These are phyloP conservation scores for Kuraishia cidri DNA, from an alignment of 805 yeast species.

Conservation along the genomic window DNA sequence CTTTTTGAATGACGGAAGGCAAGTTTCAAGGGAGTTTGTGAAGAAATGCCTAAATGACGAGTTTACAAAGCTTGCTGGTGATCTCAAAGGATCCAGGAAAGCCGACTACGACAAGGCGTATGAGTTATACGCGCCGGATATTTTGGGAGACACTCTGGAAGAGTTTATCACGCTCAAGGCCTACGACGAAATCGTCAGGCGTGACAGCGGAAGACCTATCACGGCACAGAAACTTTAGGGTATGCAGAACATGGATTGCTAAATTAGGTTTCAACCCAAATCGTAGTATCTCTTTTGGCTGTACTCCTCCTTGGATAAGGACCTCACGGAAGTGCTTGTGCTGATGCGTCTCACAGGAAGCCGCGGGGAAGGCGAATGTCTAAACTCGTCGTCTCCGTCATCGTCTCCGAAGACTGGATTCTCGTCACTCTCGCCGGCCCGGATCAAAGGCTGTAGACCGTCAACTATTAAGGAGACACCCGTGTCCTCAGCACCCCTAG, in stretches of 20 bases:
- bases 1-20: constrained; percentile 36
- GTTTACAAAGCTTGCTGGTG: constrained; percentile 36
- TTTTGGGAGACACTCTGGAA: constrained; percentile 49
- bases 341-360: too few relatives aligned
- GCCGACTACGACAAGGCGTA: constrained; percentile 46
- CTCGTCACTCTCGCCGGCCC: too few relatives aligned
- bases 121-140: constrained; percentile 52
- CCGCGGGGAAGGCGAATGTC: too few relatives aligned
- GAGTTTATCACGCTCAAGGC: constrained; percentile 62
- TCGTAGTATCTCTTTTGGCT: too few relatives aligned
- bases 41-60: constrained; percentile 45
- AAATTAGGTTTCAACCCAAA: too few relatives aligned
- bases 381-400: too few relatives aligned
- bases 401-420: too few relatives aligned
- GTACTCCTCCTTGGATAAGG: too few relatives aligned
- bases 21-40: constrained; percentile 43
- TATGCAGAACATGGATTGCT: too few relatives aligned
- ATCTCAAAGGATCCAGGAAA: constrained; percentile 32
- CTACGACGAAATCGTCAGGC: constrained; percentile 43
- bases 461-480: constrained; percentile 56
- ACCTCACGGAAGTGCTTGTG: too few relatives aligned
- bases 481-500: constrained; percentile 54
- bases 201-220: constrained; percentile 2
- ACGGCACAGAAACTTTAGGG: constrained; percentile 1
- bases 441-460: constrained; percentile 39